Percentiles rank a stretch among this genome's conserved stretches.
Evolutionary conservation across 208 protist species (phyloP).

Genomic region (Naegleria lovaniensis): DNA sequence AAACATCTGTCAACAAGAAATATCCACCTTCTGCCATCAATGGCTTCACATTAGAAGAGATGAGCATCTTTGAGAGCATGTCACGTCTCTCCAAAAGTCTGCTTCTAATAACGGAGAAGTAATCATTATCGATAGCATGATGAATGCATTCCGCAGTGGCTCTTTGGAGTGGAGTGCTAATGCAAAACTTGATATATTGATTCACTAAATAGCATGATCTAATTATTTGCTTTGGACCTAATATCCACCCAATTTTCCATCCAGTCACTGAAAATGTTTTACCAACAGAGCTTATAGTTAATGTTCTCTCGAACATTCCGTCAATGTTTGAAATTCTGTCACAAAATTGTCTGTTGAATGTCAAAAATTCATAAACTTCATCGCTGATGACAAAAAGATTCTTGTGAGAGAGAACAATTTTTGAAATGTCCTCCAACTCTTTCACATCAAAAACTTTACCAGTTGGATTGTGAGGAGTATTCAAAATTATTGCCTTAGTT

Average conservation of each 20-base stretch:
- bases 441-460: conserved; percentile 58
- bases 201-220: conserved; percentile 48
- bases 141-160: conserved; percentile 61
- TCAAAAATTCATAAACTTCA: conserved; percentile 80
- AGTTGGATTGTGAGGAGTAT: conserved; percentile 83
- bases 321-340: conserved; percentile 61
- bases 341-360: conserved; percentile 57
- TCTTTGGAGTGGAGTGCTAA: conserved; percentile 72
- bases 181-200: conserved; percentile 72
- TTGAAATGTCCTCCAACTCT: conserved; percentile 63
- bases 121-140: conserved; percentile 49
- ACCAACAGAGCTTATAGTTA: conserved; percentile 73
- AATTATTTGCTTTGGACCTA: conserved; percentile 52
- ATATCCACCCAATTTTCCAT: conserved; percentile 75
- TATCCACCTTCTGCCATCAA: conserved; percentile 63
- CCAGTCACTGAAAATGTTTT: conserved; percentile 86
- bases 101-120: conserved; percentile 50
- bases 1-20: conserved; percentile 75
- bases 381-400: conserved; percentile 61
- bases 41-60: conserved; percentile 47
- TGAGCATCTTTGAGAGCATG: conserved; percentile 46
- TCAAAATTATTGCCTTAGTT: conserved; percentile 72
- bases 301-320: conserved; percentile 75
- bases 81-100: conserved; percentile 52
- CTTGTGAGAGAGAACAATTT: conserved; percentile 56